Percentiles rank a stretch among this genome's conserved stretches.
Conservation (phyloP, 306 rosid species). For the Crataegus laevigata region DNA sequence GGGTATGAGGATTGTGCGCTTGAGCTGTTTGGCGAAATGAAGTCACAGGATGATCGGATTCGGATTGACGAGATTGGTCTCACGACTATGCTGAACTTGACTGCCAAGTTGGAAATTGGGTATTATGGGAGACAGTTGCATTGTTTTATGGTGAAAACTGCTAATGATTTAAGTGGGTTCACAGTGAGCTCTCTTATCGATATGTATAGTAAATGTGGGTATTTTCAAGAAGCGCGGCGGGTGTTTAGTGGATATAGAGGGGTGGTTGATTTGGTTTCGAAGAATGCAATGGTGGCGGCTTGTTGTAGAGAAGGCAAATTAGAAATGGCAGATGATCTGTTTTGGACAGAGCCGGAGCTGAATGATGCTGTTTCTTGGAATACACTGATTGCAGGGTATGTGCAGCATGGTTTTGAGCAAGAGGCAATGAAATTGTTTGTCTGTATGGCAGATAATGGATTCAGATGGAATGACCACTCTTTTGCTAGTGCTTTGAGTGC, state of each 20-base stretch:
- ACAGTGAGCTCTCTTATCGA: slow-evolving; percentile 59
- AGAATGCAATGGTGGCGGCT: slow-evolving; percentile 77
- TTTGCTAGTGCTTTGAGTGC: slow-evolving; percentile 60
- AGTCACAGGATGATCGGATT: slow-evolving; percentile 23
- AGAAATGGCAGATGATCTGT: slow-evolving; percentile 52
- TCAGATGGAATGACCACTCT: slow-evolving; percentile 53
- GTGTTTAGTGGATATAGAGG: slow-evolving; percentile 35
- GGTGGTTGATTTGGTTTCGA: slow-evolving; percentile 46
- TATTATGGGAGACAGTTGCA: slow-evolving; percentile 64
- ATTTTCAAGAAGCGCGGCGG: slow-evolving; percentile 37
- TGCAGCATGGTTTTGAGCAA: slow-evolving; percentile 47
- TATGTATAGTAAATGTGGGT: slow-evolving; percentile 75
- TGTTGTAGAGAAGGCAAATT: slow-evolving; percentile 66
- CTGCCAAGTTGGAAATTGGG: slow-evolving; percentile 36
- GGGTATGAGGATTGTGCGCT: slow-evolving; percentile 47
- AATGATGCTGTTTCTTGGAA: slow-evolving; percentile 72
- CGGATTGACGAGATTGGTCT: slow-evolving; percentile 57
- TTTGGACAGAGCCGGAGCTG: slow-evolving; percentile 32
- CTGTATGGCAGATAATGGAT: slow-evolving; percentile 41
- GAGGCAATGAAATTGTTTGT: slow-evolving; percentile 46
- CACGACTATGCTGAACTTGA: slow-evolving; percentile 60
- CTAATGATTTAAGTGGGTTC: slow-evolving; percentile 40
- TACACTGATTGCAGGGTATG: slow-evolving; percentile 63
- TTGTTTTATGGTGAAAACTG: slow-evolving; percentile 69
- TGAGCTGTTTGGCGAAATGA: slow-evolving; percentile 50